Base-by-base conservation (phyloP, 108 stramenopile genomes). In the Skeletonema potamos region DNA sequence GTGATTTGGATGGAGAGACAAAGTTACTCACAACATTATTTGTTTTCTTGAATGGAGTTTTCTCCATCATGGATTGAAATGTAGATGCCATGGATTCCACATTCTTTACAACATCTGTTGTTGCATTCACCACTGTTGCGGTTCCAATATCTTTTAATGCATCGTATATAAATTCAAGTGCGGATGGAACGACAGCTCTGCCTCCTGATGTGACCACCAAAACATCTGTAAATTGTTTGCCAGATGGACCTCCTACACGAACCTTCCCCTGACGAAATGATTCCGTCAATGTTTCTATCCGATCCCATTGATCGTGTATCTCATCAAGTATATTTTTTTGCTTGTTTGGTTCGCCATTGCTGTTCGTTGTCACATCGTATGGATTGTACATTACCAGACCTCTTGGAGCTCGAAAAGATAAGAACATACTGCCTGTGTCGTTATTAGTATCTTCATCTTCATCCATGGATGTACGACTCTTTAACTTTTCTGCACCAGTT, bases 291-390 rank as follows among this genome's bases (percentile, higher is more conserved):
- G 72, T 68, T 73, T 78, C 39, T 6, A 95, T 85, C 13, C 90
- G 74, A 60, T 85, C 82, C 88, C 88, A 91, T 56, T 88, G 84
- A 17, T 30, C 15, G 59, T 95, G 94, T 51, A 95, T 88, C 24
- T 54, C 82, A 17, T 73, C 73, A 28, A 91, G 48, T 12, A 77
- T 90, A 72, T 92, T 93, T 32, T 34, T 72, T 8, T 84, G 85
- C 64, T 86, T 66, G 6, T 39, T n/a, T 13, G 58, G 4, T n/a
- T 37, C 18, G 12, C 55, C 17, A 27, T 30, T 34, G 54, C 3
- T 39, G 26, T 8, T 51, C 2, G 20, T 58, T 27, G 54, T 26
- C 59, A 28, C n/a, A n/a, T 41, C 39, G 15, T 63, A 54, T 3
- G 67, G 79, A 70, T 57, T 29, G 0, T 75, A 58, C 82, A 94